Conservation (phyloP, 441 rosid species). For the Metrosideros polymorpha region DNA sequence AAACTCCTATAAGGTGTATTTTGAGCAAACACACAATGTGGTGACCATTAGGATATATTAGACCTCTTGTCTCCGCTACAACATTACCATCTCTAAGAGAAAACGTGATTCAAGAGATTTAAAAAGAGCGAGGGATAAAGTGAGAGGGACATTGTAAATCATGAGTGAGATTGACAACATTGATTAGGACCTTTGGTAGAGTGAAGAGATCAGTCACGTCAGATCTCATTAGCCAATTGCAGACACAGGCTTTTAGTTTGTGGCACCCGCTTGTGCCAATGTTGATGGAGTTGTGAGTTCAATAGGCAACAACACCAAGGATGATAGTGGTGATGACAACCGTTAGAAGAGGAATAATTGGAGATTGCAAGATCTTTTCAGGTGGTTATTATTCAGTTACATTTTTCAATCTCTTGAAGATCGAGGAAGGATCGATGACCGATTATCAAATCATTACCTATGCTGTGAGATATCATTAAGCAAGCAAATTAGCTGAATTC, state of each 20-base stretch:
- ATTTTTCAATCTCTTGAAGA: neutral
- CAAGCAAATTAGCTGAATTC: neutral
- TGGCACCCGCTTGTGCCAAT: neutral
- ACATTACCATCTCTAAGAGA: too few species aligned
- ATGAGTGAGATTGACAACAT: neutral
- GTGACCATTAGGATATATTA: too few species aligned
- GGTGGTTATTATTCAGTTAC: neutral
- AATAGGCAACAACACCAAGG: neutral
- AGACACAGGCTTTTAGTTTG: neutral
- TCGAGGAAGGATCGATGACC: neutral
- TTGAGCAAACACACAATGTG: too few species aligned
- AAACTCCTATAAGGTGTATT: too few species aligned
- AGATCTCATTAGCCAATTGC: neutral
- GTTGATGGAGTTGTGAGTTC: neutral
- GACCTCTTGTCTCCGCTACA: neutral
- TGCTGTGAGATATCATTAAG: neutral
- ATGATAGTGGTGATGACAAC: too few species aligned
- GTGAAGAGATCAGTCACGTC: neutral
- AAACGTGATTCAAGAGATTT: neutral
- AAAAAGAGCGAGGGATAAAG: neutral
- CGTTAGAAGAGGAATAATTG: neutral
- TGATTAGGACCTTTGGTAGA: neutral
- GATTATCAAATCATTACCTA: neutral
- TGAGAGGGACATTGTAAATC: neutral
- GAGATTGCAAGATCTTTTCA: neutral